Evolutionary conservation across 352 stramenopile species (phyloP).

Genomic region (Detonula confervacea): DNA sequence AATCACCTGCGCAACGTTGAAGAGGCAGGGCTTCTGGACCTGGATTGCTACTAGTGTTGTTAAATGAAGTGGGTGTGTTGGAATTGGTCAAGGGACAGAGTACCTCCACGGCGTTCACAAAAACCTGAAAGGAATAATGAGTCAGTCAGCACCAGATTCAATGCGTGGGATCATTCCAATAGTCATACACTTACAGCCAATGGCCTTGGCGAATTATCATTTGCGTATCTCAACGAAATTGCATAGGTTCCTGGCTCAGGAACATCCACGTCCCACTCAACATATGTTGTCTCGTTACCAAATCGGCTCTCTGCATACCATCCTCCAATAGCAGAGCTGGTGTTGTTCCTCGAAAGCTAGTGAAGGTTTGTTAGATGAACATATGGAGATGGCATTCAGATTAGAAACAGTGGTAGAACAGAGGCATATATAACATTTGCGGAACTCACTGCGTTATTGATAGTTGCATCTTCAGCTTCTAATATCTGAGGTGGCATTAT

Average conservation of each 20-base stretch:
- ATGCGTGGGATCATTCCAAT: too few species aligned
- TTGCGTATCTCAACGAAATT: constrained; percentile 50
- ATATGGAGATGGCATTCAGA: background rate
- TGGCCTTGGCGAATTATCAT: constrained; percentile 26
- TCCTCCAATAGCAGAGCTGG: constrained; percentile 25
- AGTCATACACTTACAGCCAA: constrained; percentile 40
- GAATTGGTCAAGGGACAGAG: constrained; percentile 10
- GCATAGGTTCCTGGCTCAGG: constrained; percentile 27
- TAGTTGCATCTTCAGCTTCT: constrained; percentile 51
- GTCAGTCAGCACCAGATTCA: too few species aligned
- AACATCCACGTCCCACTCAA: constrained; percentile 50
- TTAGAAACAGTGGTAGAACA: too few species aligned
- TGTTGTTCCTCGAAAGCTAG: background rate
- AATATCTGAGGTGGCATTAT: constrained; percentile 37
- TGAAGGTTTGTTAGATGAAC: background rate
- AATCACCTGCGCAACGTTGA: constrained; percentile 63
- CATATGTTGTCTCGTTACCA: constrained; percentile 14
- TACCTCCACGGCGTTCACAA: constrained; percentile 40
- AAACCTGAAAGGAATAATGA: too few species aligned
- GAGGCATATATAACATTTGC: background rate
- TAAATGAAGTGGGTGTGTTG: constrained; percentile 14
- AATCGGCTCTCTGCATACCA: constrained; percentile 20
- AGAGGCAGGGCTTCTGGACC: constrained; percentile 45
- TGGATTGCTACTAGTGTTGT: constrained; percentile 20
- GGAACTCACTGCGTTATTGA: constrained; percentile 31